A percentile compares a stretch with the other conserved stretches of the same genome.
phyloP scores from a whole-genome alignment of 805 yeast genomes.

The Wickerhamomyces bovis region DNA sequence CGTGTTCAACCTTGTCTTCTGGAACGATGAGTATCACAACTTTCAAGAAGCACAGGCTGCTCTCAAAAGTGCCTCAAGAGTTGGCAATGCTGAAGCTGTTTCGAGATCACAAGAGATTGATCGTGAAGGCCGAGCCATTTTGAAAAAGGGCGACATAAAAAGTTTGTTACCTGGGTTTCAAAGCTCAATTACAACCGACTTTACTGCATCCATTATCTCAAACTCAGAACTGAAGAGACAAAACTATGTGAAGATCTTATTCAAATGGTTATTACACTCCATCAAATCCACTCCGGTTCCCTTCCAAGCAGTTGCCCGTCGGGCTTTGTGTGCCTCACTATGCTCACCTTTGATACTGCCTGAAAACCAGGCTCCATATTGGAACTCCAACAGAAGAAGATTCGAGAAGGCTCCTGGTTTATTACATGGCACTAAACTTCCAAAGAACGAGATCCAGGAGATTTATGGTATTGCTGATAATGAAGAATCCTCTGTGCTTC shows the following conservation, averaged over 20 bases:
- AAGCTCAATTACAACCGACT: constrained; percentile 39
- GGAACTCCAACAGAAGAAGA: constrained; percentile 12
- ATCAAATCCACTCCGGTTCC: constrained; percentile 30
- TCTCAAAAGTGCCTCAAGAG: constrained; percentile 31
- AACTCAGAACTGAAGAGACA: constrained; percentile 47
- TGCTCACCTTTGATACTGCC: constrained; percentile 23
- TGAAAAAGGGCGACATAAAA: constrained; percentile 31
- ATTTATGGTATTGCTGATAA: not conserved
- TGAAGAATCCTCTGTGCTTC: constrained; percentile 41
- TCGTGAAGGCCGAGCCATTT: constrained; percentile 41
- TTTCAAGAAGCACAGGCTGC: constrained; percentile 48
- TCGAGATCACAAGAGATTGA: constrained; percentile 41
- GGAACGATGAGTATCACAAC: constrained; percentile 76
- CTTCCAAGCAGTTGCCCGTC: constrained; percentile 35
- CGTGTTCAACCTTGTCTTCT: constrained; percentile 44
- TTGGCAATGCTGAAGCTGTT: constrained; percentile 25
- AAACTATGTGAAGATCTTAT: constrained; percentile 35
- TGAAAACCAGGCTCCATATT: constrained; percentile 15
- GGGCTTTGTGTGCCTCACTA: constrained; percentile 39
- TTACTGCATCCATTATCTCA: constrained; percentile 50
- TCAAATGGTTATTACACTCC: constrained; percentile 47
- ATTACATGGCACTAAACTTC: constrained; percentile 11
- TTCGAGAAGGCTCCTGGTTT: constrained; percentile 12
- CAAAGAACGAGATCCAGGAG: constrained; percentile 3
- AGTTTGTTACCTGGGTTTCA: constrained; percentile 29